A percentile compares a stretch with the other conserved stretches of the same genome.
Evolutionary conservation across 805 yeast genomes (phyloP).

Genomic region (Jamesozyma jinghongensis): DNA sequence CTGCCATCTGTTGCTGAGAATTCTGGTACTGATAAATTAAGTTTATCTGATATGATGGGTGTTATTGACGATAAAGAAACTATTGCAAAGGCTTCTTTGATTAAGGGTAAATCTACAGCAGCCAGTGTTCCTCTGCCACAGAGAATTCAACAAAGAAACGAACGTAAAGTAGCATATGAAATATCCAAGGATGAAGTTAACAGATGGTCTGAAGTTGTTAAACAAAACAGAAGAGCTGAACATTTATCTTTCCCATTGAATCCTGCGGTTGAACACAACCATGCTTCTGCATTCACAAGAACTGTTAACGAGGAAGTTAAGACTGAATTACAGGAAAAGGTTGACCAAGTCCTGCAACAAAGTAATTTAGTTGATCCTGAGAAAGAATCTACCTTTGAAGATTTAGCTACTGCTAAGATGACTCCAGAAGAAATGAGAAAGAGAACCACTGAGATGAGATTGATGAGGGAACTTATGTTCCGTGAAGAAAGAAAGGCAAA

Average conservation of each 20-base stretch:
- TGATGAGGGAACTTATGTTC: slow-evolving; percentile 94
- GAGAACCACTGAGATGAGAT: slow-evolving; percentile 72
- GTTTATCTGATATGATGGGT: slow-evolving; percentile 67
- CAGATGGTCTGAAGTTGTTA: slow-evolving; percentile 82
- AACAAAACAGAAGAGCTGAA: slow-evolving; percentile 73
- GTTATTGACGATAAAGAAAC: slow-evolving; percentile 46
- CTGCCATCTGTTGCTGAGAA: slow-evolving; percentile 42
- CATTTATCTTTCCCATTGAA: slow-evolving; percentile 62
- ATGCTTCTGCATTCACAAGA: slow-evolving; percentile 48
- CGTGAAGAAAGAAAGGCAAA: slow-evolving; percentile 87
- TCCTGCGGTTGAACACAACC: slow-evolving; percentile 34
- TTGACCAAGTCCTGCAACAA: slow-evolving; percentile 49
- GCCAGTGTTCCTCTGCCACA: slow-evolving; percentile 76
- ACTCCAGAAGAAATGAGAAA: slow-evolving; percentile 69
- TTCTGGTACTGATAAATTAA: slow-evolving; percentile 35
- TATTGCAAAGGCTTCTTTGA: slow-evolving; percentile 41
- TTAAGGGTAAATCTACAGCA: slow-evolving; percentile 37
- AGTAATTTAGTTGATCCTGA: slow-evolving; percentile 65
- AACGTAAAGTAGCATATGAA: slow-evolving; percentile 84
- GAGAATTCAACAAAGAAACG: slow-evolving; percentile 76
- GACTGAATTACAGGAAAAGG: slow-evolving; percentile 58
- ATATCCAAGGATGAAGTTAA: slow-evolving; percentile 77
- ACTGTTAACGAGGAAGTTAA: slow-evolving; percentile 34
- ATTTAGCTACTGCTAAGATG: slow-evolving; percentile 71
- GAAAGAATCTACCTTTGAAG: slow-evolving; percentile 78